A percentile compares a stretch with the other conserved stretches of the same genome.
phyloP scores from a whole-genome alignment of 306 rosid species.

The Cicer yamashitae region DNA sequence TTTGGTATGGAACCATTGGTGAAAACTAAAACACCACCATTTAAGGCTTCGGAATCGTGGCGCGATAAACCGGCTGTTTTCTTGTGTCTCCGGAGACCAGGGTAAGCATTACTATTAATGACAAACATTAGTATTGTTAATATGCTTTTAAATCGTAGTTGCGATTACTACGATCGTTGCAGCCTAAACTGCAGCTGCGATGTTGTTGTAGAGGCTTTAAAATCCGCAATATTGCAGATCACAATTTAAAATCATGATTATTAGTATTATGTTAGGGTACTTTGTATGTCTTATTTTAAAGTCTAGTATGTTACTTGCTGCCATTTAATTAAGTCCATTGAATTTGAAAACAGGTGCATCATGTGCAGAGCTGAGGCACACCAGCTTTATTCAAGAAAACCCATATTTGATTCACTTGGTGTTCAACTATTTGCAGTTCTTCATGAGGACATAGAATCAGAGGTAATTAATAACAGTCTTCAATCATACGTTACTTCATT shows the following conservation, averaged over 20 bases:
- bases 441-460: slow-evolving; percentile 80
- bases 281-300: slow-evolving; percentile 23
- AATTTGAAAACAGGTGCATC: slow-evolving; percentile 76
- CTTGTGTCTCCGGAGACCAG: slow-evolving; percentile 87
- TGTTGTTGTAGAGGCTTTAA: no score
- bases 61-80: slow-evolving; percentile 69
- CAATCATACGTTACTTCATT: slow-evolving; percentile 32
- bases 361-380: slow-evolving; percentile 99
- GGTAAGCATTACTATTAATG: slow-evolving; percentile 55
- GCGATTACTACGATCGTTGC: no score
- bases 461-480: slow-evolving; percentile 59
- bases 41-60: slow-evolving; percentile 85
- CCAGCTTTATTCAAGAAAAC: slow-evolving; percentile 75
- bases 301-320: slow-evolving; percentile 16
- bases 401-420: slow-evolving; percentile 91
- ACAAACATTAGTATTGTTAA: not conserved
- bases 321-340: slow-evolving; percentile 31
- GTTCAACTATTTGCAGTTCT: slow-evolving; percentile 80
- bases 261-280: not conserved
- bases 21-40: slow-evolving; percentile 77
- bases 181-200: no score
- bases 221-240: no score
- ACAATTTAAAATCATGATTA: not conserved
- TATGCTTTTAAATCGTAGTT: no score
- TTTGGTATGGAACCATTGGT: slow-evolving; percentile 82